phyloP scores from a whole-genome alignment of 2,329 filamentous ascomycete species.

The Fusarium musae region DNA sequence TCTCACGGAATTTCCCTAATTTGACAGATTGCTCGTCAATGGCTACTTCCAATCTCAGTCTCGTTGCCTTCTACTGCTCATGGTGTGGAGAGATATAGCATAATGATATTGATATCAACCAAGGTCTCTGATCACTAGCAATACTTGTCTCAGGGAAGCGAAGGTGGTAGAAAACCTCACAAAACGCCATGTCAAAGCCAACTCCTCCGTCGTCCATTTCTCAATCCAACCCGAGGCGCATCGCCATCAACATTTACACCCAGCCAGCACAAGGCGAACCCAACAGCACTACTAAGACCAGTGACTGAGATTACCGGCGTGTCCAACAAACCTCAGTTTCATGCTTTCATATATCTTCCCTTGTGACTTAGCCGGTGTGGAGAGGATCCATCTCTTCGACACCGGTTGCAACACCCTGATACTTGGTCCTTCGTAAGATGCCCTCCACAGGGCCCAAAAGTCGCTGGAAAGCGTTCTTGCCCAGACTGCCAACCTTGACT shows the following conservation, averaged over 20 bases:
- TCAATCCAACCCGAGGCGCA: constrained; percentile 26
- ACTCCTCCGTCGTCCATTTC: constrained; percentile 32
- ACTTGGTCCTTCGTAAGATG: constrained; percentile 86
- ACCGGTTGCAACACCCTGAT: constrained; percentile 68
- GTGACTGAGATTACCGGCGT: background rate
- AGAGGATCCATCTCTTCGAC: constrained; percentile 77
- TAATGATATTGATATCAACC: constrained; percentile 39
- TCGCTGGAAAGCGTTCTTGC: constrained; percentile 94
- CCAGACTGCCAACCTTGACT: constrained; percentile 91
- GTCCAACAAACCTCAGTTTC: background rate
- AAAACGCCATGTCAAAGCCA: constrained; percentile 44
- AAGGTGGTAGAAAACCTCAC: constrained; percentile 47
- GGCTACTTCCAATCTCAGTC: background rate
- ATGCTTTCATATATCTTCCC: background rate
- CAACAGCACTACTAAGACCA: constrained; percentile 8
- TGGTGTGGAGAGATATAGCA: constrained; percentile 10
- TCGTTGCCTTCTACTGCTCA: background rate
- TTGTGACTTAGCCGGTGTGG: constrained; percentile 50
- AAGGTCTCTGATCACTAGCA: constrained; percentile 52
- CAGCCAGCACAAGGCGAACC: constrained; percentile 23
- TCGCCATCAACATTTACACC: constrained; percentile 16
- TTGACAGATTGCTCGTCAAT: background rate
- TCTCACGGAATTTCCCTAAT: background rate
- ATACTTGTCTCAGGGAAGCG: constrained; percentile 50
- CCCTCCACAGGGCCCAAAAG: constrained; percentile 92